A percentile compares a stretch with the other conserved stretches of the same genome.
Evolutionary conservation across 2,329 filamentous ascomycete species (phyloP).

Genomic region (Claviceps arundinis): DNA sequence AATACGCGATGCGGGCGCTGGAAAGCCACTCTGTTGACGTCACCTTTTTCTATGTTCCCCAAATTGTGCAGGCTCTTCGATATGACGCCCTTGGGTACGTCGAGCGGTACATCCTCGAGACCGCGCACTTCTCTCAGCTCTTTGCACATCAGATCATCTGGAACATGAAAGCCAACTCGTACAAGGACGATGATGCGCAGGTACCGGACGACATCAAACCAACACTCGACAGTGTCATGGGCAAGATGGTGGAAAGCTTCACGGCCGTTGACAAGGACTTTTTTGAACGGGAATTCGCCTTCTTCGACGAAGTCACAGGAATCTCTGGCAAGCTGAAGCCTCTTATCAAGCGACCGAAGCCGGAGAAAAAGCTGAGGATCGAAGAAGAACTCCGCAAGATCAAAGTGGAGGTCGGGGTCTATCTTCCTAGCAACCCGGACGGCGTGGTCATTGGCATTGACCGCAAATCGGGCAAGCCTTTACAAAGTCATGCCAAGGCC

Average conservation of each 20-base stretch:
- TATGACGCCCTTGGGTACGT: slow-evolving; percentile 92
- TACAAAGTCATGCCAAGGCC: slow-evolving; percentile 96
- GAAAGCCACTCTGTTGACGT: slow-evolving; percentile 94
- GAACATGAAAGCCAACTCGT: slow-evolving; percentile 99
- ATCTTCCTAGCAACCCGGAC: slow-evolving; percentile 92
- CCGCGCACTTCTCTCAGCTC: slow-evolving; percentile 91
- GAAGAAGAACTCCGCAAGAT: slow-evolving; percentile 97
- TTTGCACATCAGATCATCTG: slow-evolving; percentile 99
- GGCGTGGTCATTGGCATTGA: slow-evolving; percentile 97
- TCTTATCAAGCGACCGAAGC: slow-evolving; percentile 80
- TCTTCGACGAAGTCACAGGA: slow-evolving; percentile 91
- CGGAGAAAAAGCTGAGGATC: slow-evolving; percentile 98
- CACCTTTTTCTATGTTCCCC: slow-evolving; percentile 97
- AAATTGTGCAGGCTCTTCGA: slow-evolving; percentile 88
- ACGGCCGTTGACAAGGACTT: slow-evolving; percentile 66
- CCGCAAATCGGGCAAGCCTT: slow-evolving; percentile 89
- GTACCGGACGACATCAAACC: slow-evolving; percentile 89
- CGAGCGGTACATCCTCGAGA: slow-evolving; percentile 91
- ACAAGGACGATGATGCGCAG: slow-evolving; percentile 87
- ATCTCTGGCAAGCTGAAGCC: slow-evolving; percentile 95
- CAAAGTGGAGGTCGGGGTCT: slow-evolving; percentile 91
- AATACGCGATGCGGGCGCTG: slow-evolving; percentile 91
- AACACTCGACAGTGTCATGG: slow-evolving; percentile 80
- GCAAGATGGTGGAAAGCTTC: slow-evolving; percentile 71
- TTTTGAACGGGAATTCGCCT: slow-evolving; percentile 90